These are phyloP conservation scores for Mucor saturninus DNA, from an alignment of 371 early-diverging fungal genomes.

Conservation along the genomic window DNA sequence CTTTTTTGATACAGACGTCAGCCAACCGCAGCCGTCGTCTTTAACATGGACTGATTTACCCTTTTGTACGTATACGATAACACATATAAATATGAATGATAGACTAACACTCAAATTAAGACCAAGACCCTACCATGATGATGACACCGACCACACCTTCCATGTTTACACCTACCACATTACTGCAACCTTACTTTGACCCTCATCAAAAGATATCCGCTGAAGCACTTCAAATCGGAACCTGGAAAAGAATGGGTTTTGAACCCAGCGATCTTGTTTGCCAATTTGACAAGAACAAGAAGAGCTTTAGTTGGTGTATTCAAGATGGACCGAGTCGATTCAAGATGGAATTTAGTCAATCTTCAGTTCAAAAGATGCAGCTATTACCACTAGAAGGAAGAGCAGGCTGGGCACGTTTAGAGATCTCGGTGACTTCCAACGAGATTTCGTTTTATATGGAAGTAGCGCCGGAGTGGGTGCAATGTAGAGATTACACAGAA, in stretches of 20 bases:
- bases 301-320: conserved; percentile 69
- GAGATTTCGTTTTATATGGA: conserved; percentile 67
- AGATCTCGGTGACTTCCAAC: conserved; percentile 26
- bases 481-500: conserved; percentile 81
- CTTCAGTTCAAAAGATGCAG: conserved; percentile 56
- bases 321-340: conserved; percentile 68
- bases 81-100: too few relatives aligned
- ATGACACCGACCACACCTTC: conserved; percentile 16
- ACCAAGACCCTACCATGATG: conserved; percentile 11
- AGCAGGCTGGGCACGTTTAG: conserved; percentile 45
- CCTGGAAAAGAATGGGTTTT: conserved; percentile 75
- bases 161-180: conserved; percentile 6
- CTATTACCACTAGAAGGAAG: conserved; percentile 38
- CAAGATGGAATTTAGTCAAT: conserved; percentile 72
- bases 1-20: conserved; percentile 3
- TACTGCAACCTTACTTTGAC: background rate
- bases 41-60: conserved; percentile 17
- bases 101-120: background rate
- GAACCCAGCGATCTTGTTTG: conserved; percentile 62
- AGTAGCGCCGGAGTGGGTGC: conserved; percentile 54
- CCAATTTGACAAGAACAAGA: conserved; percentile 58
- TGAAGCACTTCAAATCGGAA: conserved; percentile 73
- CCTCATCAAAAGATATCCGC: conserved; percentile 10
- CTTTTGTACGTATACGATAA: conserved; percentile 20
- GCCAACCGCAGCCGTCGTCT: conserved; percentile 8